A percentile compares a stretch with the other conserved stretches of the same genome.
These are phyloP conservation scores for Begonia fuchsioides DNA, from an alignment of 306 rosid species.

Conservation along the genomic window DNA sequence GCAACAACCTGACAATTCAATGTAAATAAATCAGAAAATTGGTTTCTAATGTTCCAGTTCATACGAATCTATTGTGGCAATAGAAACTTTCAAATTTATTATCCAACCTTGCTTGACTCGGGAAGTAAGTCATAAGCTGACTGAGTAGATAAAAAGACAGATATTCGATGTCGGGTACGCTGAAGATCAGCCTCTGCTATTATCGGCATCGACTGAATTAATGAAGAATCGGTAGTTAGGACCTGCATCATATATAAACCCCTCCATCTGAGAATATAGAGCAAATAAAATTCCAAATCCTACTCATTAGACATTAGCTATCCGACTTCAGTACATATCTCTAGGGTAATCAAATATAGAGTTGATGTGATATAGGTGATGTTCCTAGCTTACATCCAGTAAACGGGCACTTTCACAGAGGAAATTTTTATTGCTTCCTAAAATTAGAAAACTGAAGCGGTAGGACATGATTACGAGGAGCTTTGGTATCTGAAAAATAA, in stretches of 20 bases:
- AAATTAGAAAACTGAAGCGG: no score
- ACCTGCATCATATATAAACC: conserved; percentile 34
- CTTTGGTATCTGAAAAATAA: no score
- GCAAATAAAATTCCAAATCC: no score
- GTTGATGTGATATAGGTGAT: no score
- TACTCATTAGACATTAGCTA: no score
- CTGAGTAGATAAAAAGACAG: conserved; percentile 57
- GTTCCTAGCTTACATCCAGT: no score
- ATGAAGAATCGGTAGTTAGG: conserved; percentile 47
- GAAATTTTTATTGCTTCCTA: no score
- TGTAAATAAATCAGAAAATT: conserved; percentile 8
- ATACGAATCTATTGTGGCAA: neutral
- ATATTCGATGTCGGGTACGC: conserved; percentile 66
- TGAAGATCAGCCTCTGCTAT: conserved; percentile 69
- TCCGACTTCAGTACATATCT: no score
- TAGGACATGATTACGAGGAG: no score
- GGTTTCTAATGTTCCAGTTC: neutral
- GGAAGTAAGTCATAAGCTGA: conserved; percentile 91
- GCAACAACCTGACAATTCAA: conserved; percentile 60
- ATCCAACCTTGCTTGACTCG: conserved; percentile 99
- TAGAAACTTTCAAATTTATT: conserved; percentile 14
- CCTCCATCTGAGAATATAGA: no score
- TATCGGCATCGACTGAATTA: conserved; percentile 45
- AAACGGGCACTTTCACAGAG: no score
- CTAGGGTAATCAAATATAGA: no score